Percentiles rank a stretch among this genome's conserved stretches.
phyloP scores from a whole-genome alignment of 108 stramenopile species.

The Skeletonema menzelii region DNA sequence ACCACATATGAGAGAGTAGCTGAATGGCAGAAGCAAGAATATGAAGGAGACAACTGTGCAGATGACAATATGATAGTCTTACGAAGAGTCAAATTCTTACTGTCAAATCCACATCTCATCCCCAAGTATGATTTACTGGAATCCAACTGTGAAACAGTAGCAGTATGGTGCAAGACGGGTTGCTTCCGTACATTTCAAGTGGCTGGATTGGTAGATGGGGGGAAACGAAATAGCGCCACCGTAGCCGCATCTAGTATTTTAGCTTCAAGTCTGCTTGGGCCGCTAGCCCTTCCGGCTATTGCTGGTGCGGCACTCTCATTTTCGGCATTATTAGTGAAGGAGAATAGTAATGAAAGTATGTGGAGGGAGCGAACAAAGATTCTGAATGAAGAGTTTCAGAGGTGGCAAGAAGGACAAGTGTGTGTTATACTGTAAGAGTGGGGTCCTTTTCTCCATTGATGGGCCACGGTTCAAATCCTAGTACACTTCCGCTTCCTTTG shows the following conservation, averaged over 20 bases:
- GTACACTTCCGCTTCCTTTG: not conserved
- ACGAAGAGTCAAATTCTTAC: slow-evolving; percentile 15
- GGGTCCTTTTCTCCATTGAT: not conserved
- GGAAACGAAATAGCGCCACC: slow-evolving; percentile 19
- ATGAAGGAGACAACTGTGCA: not conserved
- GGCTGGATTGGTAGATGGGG: slow-evolving; percentile 18
- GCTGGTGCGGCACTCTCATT: slow-evolving; percentile 8
- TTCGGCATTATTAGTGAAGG: slow-evolving; percentile 1
- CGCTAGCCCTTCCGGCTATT: slow-evolving; percentile 4
- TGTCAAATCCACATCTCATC: slow-evolving; percentile 24
- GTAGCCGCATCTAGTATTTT: slow-evolving; percentile 8
- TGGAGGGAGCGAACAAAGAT: slow-evolving; percentile 20
- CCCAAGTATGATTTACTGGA: slow-evolving; percentile 38
- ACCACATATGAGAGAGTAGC: slow-evolving; percentile 12
- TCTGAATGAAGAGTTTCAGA: slow-evolving; percentile 19
- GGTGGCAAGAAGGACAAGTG: slow-evolving; percentile 9
- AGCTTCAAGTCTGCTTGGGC: slow-evolving; percentile 5
- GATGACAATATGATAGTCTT: not conserved
- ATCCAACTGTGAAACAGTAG: slow-evolving; percentile 53
- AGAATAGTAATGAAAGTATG: slow-evolving; percentile 10
- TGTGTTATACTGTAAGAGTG: not conserved
- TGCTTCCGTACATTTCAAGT: slow-evolving; percentile 9
- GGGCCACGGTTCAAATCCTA: no score
- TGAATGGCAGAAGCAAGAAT: slow-evolving; percentile 52
- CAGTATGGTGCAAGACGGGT: slow-evolving; percentile 53